phyloP scores from a whole-genome alignment of 768 basidiomycete species.

The Hericium alpestre region DNA sequence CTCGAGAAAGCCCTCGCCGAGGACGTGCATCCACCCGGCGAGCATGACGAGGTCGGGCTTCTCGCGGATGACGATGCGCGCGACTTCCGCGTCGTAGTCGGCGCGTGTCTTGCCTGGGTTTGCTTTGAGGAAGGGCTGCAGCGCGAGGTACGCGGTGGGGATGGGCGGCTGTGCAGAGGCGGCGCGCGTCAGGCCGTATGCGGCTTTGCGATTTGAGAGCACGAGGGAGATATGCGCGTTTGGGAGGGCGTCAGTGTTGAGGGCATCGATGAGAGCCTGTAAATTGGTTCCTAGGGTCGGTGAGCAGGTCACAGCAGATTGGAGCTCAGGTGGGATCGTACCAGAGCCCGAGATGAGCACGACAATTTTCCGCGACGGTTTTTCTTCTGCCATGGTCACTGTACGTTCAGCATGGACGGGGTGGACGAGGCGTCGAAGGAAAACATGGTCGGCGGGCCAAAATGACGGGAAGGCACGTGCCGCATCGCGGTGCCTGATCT shows the following conservation, averaged over 20 bases:
- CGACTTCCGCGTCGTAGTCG: slow-evolving; percentile 82
- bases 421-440: neutral
- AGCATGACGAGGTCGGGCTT: slow-evolving; percentile 81
- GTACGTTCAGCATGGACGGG: neutral
- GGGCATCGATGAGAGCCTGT: slow-evolving; percentile 89
- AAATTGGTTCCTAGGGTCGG: slow-evolving; percentile 73
- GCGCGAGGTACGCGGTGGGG: slow-evolving; percentile 69
- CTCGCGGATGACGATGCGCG: slow-evolving; percentile 48
- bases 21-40: slow-evolving; percentile 99
- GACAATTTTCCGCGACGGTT: slow-evolving; percentile 25
- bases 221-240: slow-evolving; percentile 67
- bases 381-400: neutral
- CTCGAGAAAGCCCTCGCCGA: slow-evolving; percentile 75
- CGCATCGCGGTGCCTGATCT: too few species aligned
- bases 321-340: slow-evolving; percentile 13
- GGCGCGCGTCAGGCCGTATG: slow-evolving; percentile 83
- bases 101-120: slow-evolving; percentile 65
- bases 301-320: neutral
- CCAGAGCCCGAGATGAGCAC: slow-evolving; percentile 64
- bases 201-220: slow-evolving; percentile 85
- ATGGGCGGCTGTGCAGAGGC: slow-evolving; percentile 61
- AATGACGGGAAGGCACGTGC: too few species aligned
- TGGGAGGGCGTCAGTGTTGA: slow-evolving; percentile 63
- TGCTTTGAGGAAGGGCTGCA: slow-evolving; percentile 73
- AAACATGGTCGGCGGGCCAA: too few species aligned